Percentiles rank a stretch among this genome's conserved stretches.
Evolutionary conservation across 495 filamentous ascomycete species (phyloP).

Genomic region (Xylaria venustula): DNA sequence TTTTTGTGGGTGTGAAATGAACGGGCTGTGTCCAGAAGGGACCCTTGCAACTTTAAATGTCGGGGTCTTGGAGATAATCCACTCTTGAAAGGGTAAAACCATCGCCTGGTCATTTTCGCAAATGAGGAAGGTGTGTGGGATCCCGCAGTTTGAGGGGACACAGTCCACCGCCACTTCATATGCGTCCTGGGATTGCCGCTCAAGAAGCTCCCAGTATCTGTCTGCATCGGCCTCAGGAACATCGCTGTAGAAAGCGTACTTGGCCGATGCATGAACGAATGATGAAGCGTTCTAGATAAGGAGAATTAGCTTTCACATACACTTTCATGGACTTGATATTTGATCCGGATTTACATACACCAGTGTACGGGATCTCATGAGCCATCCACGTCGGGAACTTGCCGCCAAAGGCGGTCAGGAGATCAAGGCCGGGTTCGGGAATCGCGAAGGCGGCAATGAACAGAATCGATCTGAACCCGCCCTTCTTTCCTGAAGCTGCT

Average conservation of each 20-base stretch:
- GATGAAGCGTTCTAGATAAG: slow-evolving; percentile 7
- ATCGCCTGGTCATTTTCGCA: slow-evolving; percentile 28
- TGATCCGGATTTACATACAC: not conserved
- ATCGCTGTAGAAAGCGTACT: slow-evolving; percentile 19
- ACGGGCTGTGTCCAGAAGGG: slow-evolving; percentile 32
- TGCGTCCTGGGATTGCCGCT: slow-evolving; percentile 15
- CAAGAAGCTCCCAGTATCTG: slow-evolving; percentile 10
- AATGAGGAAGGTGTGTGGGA: slow-evolving; percentile 21
- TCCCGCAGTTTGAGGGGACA: slow-evolving; percentile 9
- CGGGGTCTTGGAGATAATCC: slow-evolving; percentile 16
- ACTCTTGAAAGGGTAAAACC: slow-evolving; percentile 19
- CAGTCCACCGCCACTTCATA: slow-evolving; percentile 10
- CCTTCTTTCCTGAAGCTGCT: slow-evolving; percentile 26
- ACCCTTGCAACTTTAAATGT: slow-evolving; percentile 23
- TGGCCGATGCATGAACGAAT: slow-evolving; percentile 4
- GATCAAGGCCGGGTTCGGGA: not conserved
- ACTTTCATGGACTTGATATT: too few relatives aligned
- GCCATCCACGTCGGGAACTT: slow-evolving; percentile 13
- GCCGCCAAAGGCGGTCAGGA: slow-evolving; percentile 10
- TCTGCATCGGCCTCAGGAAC: slow-evolving; percentile 10
- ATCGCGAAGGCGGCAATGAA: slow-evolving; percentile 28
- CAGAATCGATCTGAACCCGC: slow-evolving; percentile 33
- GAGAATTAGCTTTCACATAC: not conserved
- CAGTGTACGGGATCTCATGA: not conserved
- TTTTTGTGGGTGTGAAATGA: slow-evolving; percentile 29